Conservation (phyloP, 2,329 filamentous ascomycete genomes). For the Tolypocladium sp. region DNA sequence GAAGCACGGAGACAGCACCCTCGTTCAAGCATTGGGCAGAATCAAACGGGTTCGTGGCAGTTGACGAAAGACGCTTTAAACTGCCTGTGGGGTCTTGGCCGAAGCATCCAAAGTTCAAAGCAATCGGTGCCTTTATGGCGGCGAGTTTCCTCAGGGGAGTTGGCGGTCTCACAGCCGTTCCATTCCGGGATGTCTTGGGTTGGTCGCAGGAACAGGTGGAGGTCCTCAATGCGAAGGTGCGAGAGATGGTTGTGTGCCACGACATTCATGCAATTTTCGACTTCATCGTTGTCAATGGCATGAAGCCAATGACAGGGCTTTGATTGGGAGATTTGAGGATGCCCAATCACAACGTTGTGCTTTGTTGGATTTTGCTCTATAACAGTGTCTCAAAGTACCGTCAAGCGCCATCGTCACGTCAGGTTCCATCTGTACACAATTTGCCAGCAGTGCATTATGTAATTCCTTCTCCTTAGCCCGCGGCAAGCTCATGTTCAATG, state of each 20-base stretch:
- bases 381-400: no score
- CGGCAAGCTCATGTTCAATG: no score
- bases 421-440: no score
- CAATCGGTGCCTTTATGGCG: neutral
- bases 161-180: neutral
- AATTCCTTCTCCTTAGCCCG: no score
- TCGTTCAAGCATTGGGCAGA: neutral
- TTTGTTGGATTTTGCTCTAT: no score
- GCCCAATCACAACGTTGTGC: neutral
- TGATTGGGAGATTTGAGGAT: neutral
- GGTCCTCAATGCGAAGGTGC: neutral
- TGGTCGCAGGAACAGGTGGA: neutral
- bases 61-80: neutral
- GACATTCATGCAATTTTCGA: neutral
- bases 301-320: neutral
- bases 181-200: neutral
- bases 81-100: neutral
- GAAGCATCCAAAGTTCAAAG: neutral
- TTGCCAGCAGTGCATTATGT: no score
- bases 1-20: neutral
- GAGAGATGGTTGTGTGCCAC: neutral
- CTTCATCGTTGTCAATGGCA: neutral
- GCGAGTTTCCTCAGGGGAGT: neutral
- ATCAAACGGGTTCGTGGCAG: neutral
- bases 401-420: no score